These are phyloP conservation scores for Agastache rugosa DNA, from an alignment of 257 asterid species.

Conservation along the genomic window DNA sequence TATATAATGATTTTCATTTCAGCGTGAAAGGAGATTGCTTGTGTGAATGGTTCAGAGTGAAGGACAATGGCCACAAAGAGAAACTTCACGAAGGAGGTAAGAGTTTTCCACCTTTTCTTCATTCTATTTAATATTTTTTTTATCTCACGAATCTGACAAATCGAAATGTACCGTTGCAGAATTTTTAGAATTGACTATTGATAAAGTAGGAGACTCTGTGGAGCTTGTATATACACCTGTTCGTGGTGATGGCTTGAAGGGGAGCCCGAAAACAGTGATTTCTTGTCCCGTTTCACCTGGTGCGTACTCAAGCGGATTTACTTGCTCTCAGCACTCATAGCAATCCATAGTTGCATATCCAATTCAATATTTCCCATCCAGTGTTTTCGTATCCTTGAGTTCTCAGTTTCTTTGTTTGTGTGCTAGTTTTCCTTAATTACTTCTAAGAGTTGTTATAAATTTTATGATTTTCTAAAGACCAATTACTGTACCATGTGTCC, in stretches of 20 bases:
- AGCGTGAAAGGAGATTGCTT: slow-evolving; percentile 88
- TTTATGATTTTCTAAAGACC: slow-evolving; percentile 7
- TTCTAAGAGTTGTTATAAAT: not conserved
- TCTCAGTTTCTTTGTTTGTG: slow-evolving; percentile 20
- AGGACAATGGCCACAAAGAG: slow-evolving; percentile 62
- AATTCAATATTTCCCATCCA: slow-evolving; percentile 12
- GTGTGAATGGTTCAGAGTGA: slow-evolving; percentile 83
- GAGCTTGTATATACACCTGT: slow-evolving; percentile 86
- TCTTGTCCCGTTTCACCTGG: slow-evolving; percentile 85
- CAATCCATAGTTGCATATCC: not conserved
- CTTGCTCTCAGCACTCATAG: slow-evolving; percentile 14
- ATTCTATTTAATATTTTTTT: slow-evolving; percentile 3
- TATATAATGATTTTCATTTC: slow-evolving; percentile 38
- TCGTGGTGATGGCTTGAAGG: slow-evolving; percentile 84
- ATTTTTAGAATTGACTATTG: slow-evolving; percentile 70
- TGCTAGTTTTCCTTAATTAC: not conserved
- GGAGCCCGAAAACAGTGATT: slow-evolving; percentile 55
- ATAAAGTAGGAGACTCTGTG: slow-evolving; percentile 71
- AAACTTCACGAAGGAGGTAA: slow-evolving; percentile 70
- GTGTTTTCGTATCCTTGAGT: not conserved
- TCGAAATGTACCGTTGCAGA: slow-evolving; percentile 52
- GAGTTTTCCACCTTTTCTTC: slow-evolving; percentile 15
- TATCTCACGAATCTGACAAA: slow-evolving; percentile 14
- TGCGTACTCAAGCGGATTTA: slow-evolving; percentile 38
- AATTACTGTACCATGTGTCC: slow-evolving; percentile 33